Percentiles rank a stretch among this genome's conserved stretches.
These are phyloP conservation scores for Leccinum arenicola DNA, from an alignment of 768 basidiomycete species.

Conservation along the genomic window DNA sequence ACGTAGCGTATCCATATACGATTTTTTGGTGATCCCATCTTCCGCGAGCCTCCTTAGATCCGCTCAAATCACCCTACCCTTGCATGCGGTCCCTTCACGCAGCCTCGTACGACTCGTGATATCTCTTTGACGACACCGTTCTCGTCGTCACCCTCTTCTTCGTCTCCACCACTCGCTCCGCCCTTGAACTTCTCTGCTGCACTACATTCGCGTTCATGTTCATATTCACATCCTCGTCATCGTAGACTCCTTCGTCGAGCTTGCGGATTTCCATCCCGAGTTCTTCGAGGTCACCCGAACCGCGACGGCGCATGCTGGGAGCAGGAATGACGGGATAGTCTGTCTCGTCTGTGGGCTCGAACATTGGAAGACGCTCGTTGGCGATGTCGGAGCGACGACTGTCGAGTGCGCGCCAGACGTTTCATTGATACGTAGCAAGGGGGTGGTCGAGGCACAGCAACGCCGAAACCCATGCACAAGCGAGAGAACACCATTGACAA, in stretches of 20 bases:
- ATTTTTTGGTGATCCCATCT: not conserved
- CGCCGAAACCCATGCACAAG: not conserved
- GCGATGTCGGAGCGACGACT: slow-evolving; percentile 70
- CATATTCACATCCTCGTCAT: slow-evolving; percentile 24
- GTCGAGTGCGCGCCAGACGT: not conserved
- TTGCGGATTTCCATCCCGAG: slow-evolving; percentile 66
- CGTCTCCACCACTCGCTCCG: slow-evolving; percentile 63
- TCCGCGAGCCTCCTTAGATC: not conserved
- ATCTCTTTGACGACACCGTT: slow-evolving; percentile 58
- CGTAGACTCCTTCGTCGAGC: slow-evolving; percentile 56
- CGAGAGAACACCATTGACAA: not conserved
- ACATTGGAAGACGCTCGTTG: slow-evolving; percentile 73
- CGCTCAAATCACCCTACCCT: not conserved
- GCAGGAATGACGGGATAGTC: slow-evolving; percentile 51
- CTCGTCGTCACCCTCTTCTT: slow-evolving; percentile 44
- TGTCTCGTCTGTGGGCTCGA: slow-evolving; percentile 34
- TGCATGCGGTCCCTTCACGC: not conserved
- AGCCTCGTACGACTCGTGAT: slow-evolving; percentile 33
- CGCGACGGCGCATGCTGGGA: slow-evolving; percentile 56
- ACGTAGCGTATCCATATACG: not conserved
- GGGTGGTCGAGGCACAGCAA: not conserved
- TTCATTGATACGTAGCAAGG: not conserved
- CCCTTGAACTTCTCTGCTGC: slow-evolving; percentile 14
- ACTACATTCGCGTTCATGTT: not conserved
- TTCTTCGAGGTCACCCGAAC: slow-evolving; percentile 39